These are phyloP conservation scores for Microcyclospora tardicrescens DNA, from an alignment of 2,329 filamentous ascomycete species.

Conservation along the genomic window DNA sequence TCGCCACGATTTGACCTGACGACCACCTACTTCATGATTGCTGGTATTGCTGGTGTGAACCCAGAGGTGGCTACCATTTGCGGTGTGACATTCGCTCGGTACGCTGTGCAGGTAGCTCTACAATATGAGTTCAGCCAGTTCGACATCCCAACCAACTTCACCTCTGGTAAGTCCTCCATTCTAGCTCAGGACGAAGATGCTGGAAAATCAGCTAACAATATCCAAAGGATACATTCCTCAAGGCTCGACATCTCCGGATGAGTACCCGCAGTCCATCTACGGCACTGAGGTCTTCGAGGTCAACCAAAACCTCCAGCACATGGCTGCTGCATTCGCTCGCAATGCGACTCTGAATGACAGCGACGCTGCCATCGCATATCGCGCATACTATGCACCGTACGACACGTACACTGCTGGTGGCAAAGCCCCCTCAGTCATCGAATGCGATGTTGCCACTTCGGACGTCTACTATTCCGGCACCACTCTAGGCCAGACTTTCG, in stretches of 20 bases:
- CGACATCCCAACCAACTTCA: constrained; percentile 51
- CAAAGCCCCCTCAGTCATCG: constrained; percentile 41
- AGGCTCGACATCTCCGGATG: constrained; percentile 40
- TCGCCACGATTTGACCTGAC: constrained; percentile 51
- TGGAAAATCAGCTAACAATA: neutral
- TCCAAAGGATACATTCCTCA: constrained; percentile 55
- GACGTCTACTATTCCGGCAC: constrained; percentile 59
- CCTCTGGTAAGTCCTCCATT: constrained; percentile 13
- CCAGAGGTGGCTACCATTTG: constrained; percentile 54
- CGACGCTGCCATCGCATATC: constrained; percentile 23
- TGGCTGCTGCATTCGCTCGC: constrained; percentile 23
- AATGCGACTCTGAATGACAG: constrained; percentile 26
- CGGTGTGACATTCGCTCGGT: constrained; percentile 54
- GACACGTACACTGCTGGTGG: constrained; percentile 30
- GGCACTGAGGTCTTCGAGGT: constrained; percentile 32
- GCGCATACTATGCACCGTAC: constrained; percentile 22
- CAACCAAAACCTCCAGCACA: constrained; percentile 25
- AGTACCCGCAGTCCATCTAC: constrained; percentile 27
- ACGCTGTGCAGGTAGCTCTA: constrained; percentile 59
- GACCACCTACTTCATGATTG: constrained; percentile 57
- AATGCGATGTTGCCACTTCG: constrained; percentile 55
- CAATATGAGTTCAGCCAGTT: constrained; percentile 64
- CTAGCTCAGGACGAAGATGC: neutral
- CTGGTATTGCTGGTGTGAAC: constrained; percentile 63
- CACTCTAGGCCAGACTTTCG: constrained; percentile 49